Percentiles rank a stretch among this genome's conserved stretches.
phyloP scores from a whole-genome alignment of 495 filamentous ascomycete genomes.

The Aspergillus conjunctus region DNA sequence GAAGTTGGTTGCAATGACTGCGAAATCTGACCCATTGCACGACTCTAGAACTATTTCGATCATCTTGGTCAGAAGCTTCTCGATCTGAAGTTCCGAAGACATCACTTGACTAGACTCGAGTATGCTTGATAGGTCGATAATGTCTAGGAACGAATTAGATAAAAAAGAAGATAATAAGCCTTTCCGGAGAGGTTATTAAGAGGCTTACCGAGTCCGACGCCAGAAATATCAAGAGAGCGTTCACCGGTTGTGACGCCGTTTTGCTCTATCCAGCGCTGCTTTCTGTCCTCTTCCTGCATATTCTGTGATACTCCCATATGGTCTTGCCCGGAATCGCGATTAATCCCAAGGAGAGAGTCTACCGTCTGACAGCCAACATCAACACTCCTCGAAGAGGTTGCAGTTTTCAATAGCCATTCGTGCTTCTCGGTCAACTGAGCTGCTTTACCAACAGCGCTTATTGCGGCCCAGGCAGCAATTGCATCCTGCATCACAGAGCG shows the following conservation, averaged over 20 bases:
- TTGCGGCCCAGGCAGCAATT: conserved; percentile 69
- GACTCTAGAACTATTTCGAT: conserved; percentile 87
- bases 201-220: conserved; percentile 45
- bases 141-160: conserved; percentile 52
- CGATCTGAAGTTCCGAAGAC: conserved; percentile 83
- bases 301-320: conserved; percentile 38
- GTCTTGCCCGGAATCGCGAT: conserved; percentile 60
- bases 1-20: conserved; percentile 76
- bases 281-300: conserved; percentile 58
- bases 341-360: conserved; percentile 47
- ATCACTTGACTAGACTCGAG: conserved; percentile 87
- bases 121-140: conserved; percentile 85
- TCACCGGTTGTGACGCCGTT: conserved; percentile 47
- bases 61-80: conserved; percentile 84
- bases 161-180: conserved; percentile 31
- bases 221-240: conserved; percentile 46
- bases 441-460: conserved; percentile 76
- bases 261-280: conserved; percentile 77
- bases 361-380: conserved; percentile 79
- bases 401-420: conserved; percentile 69
- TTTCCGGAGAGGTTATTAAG: background rate
- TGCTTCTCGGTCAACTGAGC: conserved; percentile 70
- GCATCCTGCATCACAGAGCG: conserved; percentile 71
- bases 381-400: conserved; percentile 58
- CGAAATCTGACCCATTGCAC: conserved; percentile 77